Conservation (phyloP, 2,329 filamentous ascomycete species). For the Fusarium solani-melongenae region DNA sequence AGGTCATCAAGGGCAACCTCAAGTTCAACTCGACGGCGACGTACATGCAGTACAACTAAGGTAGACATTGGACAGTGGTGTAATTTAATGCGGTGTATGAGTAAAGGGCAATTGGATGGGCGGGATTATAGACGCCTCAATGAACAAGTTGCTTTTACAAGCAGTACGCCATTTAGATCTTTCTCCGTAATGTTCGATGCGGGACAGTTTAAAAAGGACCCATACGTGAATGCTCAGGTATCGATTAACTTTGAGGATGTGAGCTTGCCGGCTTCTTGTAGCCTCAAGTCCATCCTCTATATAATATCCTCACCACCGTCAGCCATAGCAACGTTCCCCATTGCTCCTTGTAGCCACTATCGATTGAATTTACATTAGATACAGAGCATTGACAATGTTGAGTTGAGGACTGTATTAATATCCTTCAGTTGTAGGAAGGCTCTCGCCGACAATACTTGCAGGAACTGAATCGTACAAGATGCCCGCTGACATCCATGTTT, state of each 20-base stretch:
- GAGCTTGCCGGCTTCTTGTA: neutral
- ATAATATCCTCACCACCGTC: neutral
- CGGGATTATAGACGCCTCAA: constrained; percentile 39
- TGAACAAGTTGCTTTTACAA: constrained; percentile 34
- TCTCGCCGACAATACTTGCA: neutral
- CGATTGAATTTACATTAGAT: neutral
- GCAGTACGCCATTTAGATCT: neutral
- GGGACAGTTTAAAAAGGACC: neutral
- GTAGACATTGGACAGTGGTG: constrained; percentile 51
- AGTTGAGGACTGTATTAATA: neutral
- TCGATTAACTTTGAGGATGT: neutral
- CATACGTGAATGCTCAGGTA: neutral
- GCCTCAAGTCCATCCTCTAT: neutral
- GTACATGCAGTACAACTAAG: constrained; percentile 97
- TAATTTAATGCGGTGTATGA: constrained; percentile 50
- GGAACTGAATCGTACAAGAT: neutral
- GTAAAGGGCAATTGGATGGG: constrained; percentile 42
- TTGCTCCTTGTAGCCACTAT: neutral
- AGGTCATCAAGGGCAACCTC: constrained; percentile 98
- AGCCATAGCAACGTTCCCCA: neutral
- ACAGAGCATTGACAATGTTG: neutral
- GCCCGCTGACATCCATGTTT: constrained; percentile 6
- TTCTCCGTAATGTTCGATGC: neutral
- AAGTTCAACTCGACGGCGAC: constrained; percentile 99
- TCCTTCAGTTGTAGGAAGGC: neutral